Evolutionary conservation across 1,284 basidiomycete species (phyloP).

Genomic region (Cryptococcus sp.): DNA sequence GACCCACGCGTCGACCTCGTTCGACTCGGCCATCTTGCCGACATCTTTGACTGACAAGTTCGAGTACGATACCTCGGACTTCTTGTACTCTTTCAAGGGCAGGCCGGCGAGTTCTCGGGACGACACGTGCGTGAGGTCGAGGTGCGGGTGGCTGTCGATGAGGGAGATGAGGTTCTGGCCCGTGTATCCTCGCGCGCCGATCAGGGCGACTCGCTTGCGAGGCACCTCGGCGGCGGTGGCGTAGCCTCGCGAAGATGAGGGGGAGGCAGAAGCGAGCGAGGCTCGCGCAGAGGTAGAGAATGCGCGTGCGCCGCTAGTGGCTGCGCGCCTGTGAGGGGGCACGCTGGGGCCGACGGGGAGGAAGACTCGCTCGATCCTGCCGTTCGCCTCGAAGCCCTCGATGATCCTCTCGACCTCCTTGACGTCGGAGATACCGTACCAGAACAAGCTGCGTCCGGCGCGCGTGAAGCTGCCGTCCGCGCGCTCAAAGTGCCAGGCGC

Average conservation of each 20-base stretch:
- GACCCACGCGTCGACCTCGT: conserved; percentile 92
- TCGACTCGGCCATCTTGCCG: conserved; percentile 79
- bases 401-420: conserved; percentile 87
- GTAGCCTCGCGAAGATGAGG: conserved; percentile 59
- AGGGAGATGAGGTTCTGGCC: conserved; percentile 87
- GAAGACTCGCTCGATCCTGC: conserved; percentile 82
- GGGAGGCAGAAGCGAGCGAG: conserved; percentile 52
- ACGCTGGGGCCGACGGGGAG: conserved; percentile 85
- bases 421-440: conserved; percentile 94
- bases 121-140: conserved; percentile 90
- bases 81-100: conserved; percentile 79
- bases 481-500: conserved; percentile 98
- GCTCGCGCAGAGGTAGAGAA: conserved; percentile 72
- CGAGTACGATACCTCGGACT: conserved; percentile 71
- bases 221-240: conserved; percentile 62
- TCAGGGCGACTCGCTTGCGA: conserved; percentile 86
- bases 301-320: conserved; percentile 58
- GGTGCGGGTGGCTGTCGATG: conserved; percentile 80
- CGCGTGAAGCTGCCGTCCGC: conserved; percentile 97
- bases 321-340: conserved; percentile 61
- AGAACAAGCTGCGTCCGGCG: conserved; percentile 88
- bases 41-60: conserved; percentile 78
- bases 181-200: conserved; percentile 92
- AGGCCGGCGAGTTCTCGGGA: conserved; percentile 90
- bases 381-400: conserved; percentile 78